Evolutionary conservation across 306 rosid genomes (phyloP).

Genomic region (Pyrus pyrifolia): DNA sequence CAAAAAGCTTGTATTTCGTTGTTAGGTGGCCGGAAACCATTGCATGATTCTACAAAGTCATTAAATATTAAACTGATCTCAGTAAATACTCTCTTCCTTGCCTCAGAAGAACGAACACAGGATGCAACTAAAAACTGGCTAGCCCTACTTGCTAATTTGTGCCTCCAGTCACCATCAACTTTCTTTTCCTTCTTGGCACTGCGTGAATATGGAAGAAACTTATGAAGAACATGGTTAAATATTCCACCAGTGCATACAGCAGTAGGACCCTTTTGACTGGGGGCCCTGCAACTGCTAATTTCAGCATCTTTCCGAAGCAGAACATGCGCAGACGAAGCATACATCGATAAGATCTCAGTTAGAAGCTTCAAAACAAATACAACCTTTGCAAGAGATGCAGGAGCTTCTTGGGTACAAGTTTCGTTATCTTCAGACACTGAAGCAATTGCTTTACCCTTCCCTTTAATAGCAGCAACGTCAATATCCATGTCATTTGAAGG

Average conservation of each 20-base stretch:
- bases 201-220: conserved; percentile 61
- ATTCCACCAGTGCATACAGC: conserved; percentile 57
- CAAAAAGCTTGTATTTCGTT: conserved; percentile 65
- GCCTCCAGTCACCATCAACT: conserved; percentile 91
- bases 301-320: conserved; percentile 87
- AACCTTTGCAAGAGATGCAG: conserved; percentile 84
- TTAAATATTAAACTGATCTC: conserved; percentile 62
- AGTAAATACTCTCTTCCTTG: conserved; percentile 75
- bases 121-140: conserved; percentile 89
- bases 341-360: conserved; percentile 77
- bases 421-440: conserved; percentile 45
- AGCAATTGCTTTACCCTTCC: conserved; percentile 88
- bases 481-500: conserved; percentile 78
- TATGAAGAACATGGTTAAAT: conserved; percentile 73
- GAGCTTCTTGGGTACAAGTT: conserved; percentile 52
- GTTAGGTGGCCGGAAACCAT: conserved; percentile 53
- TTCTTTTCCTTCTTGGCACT: conserved; percentile 76
- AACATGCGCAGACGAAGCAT: conserved; percentile 80
- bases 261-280: conserved; percentile 44
- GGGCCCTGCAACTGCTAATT: conserved; percentile 48
- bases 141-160: conserved; percentile 86
- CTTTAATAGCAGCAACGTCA: conserved; percentile 68
- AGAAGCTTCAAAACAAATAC: conserved; percentile 83
- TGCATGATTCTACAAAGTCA: conserved; percentile 65
- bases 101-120: conserved; percentile 91